A percentile compares a stretch with the other conserved stretches of the same genome.
These are phyloP conservation scores for Monilinia aucupariae DNA, from an alignment of 2,329 filamentous ascomycete species.

Conservation along the genomic window DNA sequence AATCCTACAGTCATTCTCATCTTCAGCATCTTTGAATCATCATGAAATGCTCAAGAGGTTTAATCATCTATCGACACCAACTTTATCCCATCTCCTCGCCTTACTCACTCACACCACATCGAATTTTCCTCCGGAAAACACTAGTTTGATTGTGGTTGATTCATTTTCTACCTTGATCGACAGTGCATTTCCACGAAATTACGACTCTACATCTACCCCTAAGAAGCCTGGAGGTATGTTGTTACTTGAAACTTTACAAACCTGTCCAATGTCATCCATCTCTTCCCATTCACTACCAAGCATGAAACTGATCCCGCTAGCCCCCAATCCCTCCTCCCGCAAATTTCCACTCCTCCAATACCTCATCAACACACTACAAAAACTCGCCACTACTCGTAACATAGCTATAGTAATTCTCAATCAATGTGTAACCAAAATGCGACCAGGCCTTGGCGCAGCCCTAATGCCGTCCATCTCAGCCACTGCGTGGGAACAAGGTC, in stretches of 20 bases:
- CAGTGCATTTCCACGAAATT: constrained; percentile 64
- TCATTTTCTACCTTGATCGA: constrained; percentile 72
- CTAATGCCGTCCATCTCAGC: constrained; percentile 71
- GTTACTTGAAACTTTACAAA: background rate
- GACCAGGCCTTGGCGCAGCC: constrained; percentile 58
- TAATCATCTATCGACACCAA: constrained; percentile 56
- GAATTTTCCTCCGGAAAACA: constrained; percentile 55
- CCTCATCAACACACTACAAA: constrained; percentile 66
- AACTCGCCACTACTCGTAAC: constrained; percentile 66
- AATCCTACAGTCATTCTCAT: constrained; percentile 36
- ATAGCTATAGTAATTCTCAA: constrained; percentile 71
- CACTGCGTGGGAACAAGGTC: constrained; percentile 71
- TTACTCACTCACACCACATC: constrained; percentile 63
- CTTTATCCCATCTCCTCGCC: constrained; percentile 63
- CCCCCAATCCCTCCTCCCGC: constrained; percentile 36
- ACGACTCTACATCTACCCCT: constrained; percentile 34
- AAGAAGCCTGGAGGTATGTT: constrained; percentile 29
- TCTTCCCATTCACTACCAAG: background rate
- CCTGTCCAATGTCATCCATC: background rate
- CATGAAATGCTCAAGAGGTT: constrained; percentile 45
- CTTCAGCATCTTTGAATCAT: background rate
- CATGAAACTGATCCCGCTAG: constrained; percentile 8
- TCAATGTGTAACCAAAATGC: constrained; percentile 78
- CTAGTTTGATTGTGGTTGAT: constrained; percentile 70
- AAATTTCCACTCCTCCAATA: constrained; percentile 43